Evolutionary conservation across 1,284 basidiomycete genomes (phyloP).

Genomic region (Fomitiporia mediterranea): DNA sequence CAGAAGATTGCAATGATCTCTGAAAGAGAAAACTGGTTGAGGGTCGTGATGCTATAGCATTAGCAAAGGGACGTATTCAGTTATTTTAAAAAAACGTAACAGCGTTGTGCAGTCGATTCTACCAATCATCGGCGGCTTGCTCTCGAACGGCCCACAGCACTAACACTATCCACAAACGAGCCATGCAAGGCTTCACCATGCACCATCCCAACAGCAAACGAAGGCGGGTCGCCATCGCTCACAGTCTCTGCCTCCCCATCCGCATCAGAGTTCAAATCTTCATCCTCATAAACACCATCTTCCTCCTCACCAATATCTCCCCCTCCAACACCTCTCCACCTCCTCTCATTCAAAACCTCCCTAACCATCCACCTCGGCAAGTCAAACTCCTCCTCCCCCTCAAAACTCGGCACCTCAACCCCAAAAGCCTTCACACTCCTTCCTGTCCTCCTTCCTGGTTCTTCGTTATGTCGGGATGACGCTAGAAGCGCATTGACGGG

Average conservation of each 20-base stretch:
- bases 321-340: background rate
- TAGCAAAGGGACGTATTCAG: no score
- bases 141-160: background rate
- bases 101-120: no score
- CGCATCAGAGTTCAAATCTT: background rate
- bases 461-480: conserved; percentile 15
- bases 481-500: conserved; percentile 6
- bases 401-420: conserved; percentile 9
- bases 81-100: no score
- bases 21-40: background rate
- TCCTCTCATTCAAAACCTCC: background rate
- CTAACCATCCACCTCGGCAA: conserved; percentile 2
- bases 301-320: background rate
- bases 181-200: background rate
- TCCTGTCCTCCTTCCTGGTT: conserved; percentile 6
- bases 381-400: conserved; percentile 9
- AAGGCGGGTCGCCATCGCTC: conserved; percentile 4
- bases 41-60: no score
- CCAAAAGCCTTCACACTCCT: conserved; percentile 17
- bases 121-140: background rate
- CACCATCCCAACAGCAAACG: background rate
- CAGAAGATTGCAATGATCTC: no score
- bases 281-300: background rate
- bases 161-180: background rate
- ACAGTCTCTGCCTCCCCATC: conserved; percentile 2